phyloP scores from a whole-genome alignment of 2,329 filamentous ascomycete genomes.

The Fusarium sp. region DNA sequence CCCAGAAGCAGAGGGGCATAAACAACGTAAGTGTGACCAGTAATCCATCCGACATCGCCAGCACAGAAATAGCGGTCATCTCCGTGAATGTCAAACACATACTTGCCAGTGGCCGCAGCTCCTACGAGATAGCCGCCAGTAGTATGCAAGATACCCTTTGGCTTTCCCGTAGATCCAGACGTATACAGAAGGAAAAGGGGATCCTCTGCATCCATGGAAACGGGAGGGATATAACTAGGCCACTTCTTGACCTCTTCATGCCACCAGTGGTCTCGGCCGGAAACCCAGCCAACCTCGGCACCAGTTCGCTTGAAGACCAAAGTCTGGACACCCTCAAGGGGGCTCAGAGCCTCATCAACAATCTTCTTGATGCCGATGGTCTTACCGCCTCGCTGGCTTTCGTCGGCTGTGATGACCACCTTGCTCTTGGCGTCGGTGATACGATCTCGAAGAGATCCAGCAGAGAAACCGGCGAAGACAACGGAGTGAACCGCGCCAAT shows the following conservation, averaged over 20 bases:
- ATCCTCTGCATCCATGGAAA: constrained; percentile 88
- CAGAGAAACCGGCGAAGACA: constrained; percentile 94
- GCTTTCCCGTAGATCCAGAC: constrained; percentile 94
- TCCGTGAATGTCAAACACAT: constrained; percentile 95
- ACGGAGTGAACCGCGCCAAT: constrained; percentile 95
- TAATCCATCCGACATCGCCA: constrained; percentile 97
- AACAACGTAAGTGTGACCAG: constrained; percentile 94
- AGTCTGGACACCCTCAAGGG: constrained; percentile 83
- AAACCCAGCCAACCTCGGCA: constrained; percentile 85
- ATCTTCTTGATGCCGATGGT: constrained; percentile 95
- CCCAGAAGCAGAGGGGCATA: constrained; percentile 91
- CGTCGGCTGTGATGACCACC: constrained; percentile 92
- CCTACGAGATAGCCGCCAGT: constrained; percentile 90
- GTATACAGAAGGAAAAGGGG: constrained; percentile 95
- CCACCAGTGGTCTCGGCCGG: constrained; percentile 92
- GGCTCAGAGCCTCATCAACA: constrained; percentile 87
- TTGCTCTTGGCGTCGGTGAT: constrained; percentile 88
- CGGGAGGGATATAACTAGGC: constrained; percentile 87
- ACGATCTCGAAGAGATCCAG: constrained; percentile 90
- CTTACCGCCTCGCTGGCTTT: constrained; percentile 94
- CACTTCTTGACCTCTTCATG: constrained; percentile 95
- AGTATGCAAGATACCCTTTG: constrained; percentile 96
- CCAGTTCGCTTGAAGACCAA: constrained; percentile 93
- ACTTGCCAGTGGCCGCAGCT: constrained; percentile 90
- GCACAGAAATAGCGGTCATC: constrained; percentile 92